These are phyloP conservation scores for Hericium erinaceus DNA, from an alignment of 768 basidiomycete genomes.

Conservation along the genomic window DNA sequence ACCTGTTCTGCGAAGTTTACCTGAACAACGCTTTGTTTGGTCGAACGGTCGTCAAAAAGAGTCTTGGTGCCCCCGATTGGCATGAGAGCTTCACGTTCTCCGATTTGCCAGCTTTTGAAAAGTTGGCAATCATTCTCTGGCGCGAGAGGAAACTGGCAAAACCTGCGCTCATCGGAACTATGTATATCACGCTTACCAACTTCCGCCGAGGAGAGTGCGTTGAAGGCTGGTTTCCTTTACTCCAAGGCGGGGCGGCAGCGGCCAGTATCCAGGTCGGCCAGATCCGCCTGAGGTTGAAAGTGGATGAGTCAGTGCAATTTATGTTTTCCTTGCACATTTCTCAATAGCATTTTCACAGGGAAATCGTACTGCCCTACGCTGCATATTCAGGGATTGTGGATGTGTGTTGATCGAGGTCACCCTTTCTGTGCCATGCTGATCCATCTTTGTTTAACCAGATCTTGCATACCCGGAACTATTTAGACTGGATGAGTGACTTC, in stretches of 20 bases:
- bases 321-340: neutral
- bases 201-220: constrained; percentile 66
- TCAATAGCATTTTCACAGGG: constrained; percentile 33
- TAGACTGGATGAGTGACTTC: constrained; percentile 70
- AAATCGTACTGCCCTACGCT: constrained; percentile 65
- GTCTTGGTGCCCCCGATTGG: constrained; percentile 66
- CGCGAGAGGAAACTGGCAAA: constrained; percentile 57
- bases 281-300: constrained; percentile 58
- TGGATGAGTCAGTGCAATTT: constrained; percentile 55
- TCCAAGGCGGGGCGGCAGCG: constrained; percentile 38
- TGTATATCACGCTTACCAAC: constrained; percentile 55
- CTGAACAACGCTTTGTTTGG: constrained; percentile 60
- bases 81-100: constrained; percentile 68
- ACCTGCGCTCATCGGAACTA: constrained; percentile 47
- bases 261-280: constrained; percentile 64
- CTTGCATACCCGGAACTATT: constrained; percentile 49
- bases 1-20: constrained; percentile 73
- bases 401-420: constrained; percentile 27
- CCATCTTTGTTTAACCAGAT: constrained; percentile 25
- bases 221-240: constrained; percentile 82
- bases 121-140: constrained; percentile 59
- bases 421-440: constrained; percentile 1
- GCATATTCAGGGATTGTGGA: constrained; percentile 53
- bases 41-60: constrained; percentile 65
- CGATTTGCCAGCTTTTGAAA: constrained; percentile 73